Evolutionary conservation across 2,329 filamentous ascomycete genomes (phyloP), one percentile per base, ranked within the genome.

Genomic region (Sporothrix pallida): DNA sequence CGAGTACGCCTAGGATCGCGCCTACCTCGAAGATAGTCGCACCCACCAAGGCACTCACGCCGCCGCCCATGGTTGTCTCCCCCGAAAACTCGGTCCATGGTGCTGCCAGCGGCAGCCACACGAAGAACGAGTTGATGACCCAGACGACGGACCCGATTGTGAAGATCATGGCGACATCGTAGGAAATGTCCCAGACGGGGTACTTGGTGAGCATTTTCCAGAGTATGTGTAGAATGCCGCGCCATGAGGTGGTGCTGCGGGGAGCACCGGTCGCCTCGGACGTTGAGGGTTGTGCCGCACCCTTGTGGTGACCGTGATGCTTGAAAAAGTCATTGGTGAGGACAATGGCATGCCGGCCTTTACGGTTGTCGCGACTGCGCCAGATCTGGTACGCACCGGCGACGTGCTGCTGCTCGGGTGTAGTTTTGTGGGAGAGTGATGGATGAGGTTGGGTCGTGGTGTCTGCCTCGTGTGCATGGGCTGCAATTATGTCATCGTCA

Each of bases 21-120:
- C 90, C 90, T 3, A 90, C 72, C 76, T 91, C 89, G 78, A 93
- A 92, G 7, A 92, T 81, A 0, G 89, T 91, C 0, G 90, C 90
- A 3, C 91, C 91, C n/a, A 92, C 84, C 77, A 91, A 89, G 0
- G 88, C 89, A 0, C 87, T 89, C 26, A 91, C 84, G 1, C 90
- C 91, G 3, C 88, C 90, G 0, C 83, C 90, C 75, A 83, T 82
- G 8, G 83, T 75, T 0, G 82, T 80, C 79, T 92, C 90, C 44
- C 83, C 83, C 0, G 81, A 62, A 77, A 92, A 92, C 73, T 86
- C 84, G 0, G 85, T 85, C 0, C 78, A 82, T 0, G 90, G 89
- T 7, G 81, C 80, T 31, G 83, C 82, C 1, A 90, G 80, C 0
- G 91, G 91, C 1, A 92, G 82, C 83, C 86, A 91, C 5, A 86